phyloP scores from a whole-genome alignment of 768 basidiomycete genomes.

The Cystofilobasidium ferigula region DNA sequence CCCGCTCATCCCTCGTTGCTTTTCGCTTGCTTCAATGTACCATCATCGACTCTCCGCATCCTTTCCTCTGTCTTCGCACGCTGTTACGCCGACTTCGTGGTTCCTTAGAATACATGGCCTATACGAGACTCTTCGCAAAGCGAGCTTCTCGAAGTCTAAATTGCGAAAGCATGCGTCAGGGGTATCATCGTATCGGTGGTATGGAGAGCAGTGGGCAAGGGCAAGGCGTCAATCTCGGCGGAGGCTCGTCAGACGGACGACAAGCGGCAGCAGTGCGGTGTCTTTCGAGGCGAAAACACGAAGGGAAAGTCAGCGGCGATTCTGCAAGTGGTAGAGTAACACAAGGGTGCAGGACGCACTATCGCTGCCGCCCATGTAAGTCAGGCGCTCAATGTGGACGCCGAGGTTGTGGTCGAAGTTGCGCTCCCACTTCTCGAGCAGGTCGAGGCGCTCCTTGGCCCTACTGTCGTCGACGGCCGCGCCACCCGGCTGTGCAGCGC shows the following conservation, averaged over 20 bases:
- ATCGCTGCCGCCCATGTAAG: not conserved
- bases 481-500: not conserved
- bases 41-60: no score
- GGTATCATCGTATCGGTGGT: no score
- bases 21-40: not conserved
- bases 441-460: not conserved
- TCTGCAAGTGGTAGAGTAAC: no score
- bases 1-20: not conserved
- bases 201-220: not conserved
- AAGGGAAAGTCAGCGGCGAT: not conserved
- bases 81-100: no score
- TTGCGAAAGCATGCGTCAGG: no score
- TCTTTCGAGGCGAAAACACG: not conserved
- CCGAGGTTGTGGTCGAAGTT: slow-evolving; percentile 22
- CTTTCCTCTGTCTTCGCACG: not conserved
- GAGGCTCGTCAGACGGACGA: slow-evolving; percentile 18
- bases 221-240: not conserved
- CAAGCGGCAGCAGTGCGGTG: slow-evolving; percentile 19
- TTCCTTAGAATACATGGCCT: no score
- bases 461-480: not conserved
- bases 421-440: slow-evolving; percentile 11
- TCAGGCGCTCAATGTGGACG: slow-evolving; percentile 17
- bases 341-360: not conserved
- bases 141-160: no score
- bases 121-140: no score